Base-by-base conservation (phyloP, 2,329 filamentous ascomycete genomes). In the Endothia cerciana region DNA sequence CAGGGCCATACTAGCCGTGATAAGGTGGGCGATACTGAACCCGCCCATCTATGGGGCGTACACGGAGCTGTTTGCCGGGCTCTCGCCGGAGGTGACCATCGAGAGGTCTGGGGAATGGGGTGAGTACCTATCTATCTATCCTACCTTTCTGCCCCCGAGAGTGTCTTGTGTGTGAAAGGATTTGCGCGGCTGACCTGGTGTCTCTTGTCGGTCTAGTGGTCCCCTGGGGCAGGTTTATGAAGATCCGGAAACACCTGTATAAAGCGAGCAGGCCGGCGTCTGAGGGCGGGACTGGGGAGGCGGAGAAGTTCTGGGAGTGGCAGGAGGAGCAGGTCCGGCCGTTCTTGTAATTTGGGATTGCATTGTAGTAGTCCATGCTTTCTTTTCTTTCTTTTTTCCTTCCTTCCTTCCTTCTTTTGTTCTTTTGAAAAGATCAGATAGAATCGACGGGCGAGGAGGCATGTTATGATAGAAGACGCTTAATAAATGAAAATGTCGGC, bases 231-330 rank as follows among this genome's bases (percentile, higher is more conserved):
- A 72, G 78, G 13, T 73, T 81, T 57, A 69, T 73, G 63, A 69
- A 71, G 2, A 69, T 77, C 2, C 72, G 75, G 0, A 64, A 70
- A 3, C 75, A 77, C 4, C 65, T 81, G 43, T 63, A 70, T 0
- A 64, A 68, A 2, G 73, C 72, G 1, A 71, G 70, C n/a, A 74
- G 77, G 66, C 63, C 73, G 1, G 71, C 74, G 60, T 70, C 71
- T 1, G 78, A 81, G 55, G 78, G 79, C 1, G 79, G 79, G 1
- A 76, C 72, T 4, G 79, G 78, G 1, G 71, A 71, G 22, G 76
- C 72, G 0, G 70, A 74, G 60, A 73, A 74, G 57, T 81, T 81
- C 58, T 82, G 78, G 79, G 70, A 76, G 4, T 82, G 80, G 80
- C 76, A 73, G 0, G 75, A 80, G 64, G 74, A 75, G 19, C 78